Conservation (phyloP, 2,329 filamentous ascomycete genomes). For the Dothidotthia symphoricarpi region DNA sequence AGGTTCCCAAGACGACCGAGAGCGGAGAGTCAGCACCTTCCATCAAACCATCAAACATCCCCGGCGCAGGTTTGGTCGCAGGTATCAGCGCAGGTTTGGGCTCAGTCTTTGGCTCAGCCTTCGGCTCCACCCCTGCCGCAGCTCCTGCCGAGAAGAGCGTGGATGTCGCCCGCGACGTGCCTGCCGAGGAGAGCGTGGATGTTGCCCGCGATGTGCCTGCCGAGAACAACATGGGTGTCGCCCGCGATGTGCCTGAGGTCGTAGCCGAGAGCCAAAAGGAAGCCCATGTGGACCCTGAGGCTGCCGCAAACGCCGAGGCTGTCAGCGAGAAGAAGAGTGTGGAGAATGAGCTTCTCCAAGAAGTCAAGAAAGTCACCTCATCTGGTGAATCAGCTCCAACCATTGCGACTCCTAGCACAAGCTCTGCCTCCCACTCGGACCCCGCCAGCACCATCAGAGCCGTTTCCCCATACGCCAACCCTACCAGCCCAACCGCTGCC, state of each 20-base stretch:
- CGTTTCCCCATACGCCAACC: no score
- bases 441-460: not conserved
- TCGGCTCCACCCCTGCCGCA: no score
- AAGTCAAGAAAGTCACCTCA: conserved; percentile 50
- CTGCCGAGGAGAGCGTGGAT: no score
- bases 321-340: conserved; percentile 69
- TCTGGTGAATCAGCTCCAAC: conserved; percentile 48
- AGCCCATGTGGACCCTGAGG: conserved; percentile 62
- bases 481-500: no score
- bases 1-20: conserved; percentile 41
- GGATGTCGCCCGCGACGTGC: no score
- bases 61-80: no score
- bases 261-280: conserved; percentile 71
- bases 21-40: conserved; percentile 39
- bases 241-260: conserved; percentile 52
- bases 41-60: no score
- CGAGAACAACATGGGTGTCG: conserved; percentile 29
- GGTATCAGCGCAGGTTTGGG: no score
- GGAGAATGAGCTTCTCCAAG: conserved; percentile 69
- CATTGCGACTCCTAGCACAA: conserved; percentile 37
- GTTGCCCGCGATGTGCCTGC: no score
- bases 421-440: conserved; percentile 42
- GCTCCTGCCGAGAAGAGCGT: no score
- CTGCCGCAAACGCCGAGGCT: conserved; percentile 62
- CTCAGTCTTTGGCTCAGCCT: no score